Conservation (phyloP, 352 stramenopile genomes). For the Pythium diclinum region DNA sequence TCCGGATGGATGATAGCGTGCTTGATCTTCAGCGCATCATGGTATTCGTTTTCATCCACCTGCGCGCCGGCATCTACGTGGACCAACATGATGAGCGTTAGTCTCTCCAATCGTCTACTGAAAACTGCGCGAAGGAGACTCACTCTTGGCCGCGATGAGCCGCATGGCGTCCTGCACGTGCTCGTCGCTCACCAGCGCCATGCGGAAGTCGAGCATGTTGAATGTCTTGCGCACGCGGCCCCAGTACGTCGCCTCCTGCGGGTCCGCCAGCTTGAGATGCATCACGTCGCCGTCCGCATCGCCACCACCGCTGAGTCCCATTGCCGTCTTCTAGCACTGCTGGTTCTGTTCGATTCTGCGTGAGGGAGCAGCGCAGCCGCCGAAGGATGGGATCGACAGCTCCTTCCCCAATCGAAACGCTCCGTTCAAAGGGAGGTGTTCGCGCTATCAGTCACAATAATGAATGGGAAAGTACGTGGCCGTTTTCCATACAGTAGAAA, state of each 20-base stretch:
- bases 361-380: neutral
- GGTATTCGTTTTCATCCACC: constrained; percentile 38
- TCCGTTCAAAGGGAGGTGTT: constrained; percentile 1
- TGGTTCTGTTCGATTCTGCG: neutral
- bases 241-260: constrained; percentile 72
- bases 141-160: constrained; percentile 39
- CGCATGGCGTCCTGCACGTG: constrained; percentile 45
- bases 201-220: constrained; percentile 79
- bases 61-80: constrained; percentile 34
- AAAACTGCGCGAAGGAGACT: neutral
- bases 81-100: neutral
- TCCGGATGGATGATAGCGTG: constrained; percentile 74
- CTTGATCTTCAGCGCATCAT: constrained; percentile 62
- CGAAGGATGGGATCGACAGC: neutral
- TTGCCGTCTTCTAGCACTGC: constrained; percentile 2
- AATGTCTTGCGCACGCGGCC: constrained; percentile 80
- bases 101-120: neutral
- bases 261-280: constrained; percentile 67
- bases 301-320: constrained; percentile 26
- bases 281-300: constrained; percentile 20
- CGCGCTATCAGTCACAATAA: neutral
- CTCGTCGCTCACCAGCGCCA: constrained; percentile 56
- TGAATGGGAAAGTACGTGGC: constrained; percentile 1
- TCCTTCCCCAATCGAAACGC: neutral
- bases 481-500: neutral